These are phyloP conservation scores for Diaporthe vaccinii DNA, from an alignment of 2,329 filamentous ascomycete species.

Conservation along the genomic window DNA sequence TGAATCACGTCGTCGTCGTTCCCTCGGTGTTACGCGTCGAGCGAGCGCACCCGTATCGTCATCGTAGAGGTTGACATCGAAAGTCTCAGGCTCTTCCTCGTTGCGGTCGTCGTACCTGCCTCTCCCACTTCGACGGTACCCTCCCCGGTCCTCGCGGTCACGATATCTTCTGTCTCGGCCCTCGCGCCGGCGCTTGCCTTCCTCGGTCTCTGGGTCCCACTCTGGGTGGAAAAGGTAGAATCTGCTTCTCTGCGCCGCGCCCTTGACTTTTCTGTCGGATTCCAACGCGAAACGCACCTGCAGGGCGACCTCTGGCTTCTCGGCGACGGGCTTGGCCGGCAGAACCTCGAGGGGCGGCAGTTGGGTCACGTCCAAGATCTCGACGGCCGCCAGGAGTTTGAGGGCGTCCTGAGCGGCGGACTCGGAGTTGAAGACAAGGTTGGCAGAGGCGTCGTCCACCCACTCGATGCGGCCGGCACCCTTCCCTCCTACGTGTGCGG, in stretches of 20 bases:
- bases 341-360: conserved; percentile 74
- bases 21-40: conserved; percentile 42
- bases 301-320: conserved; percentile 77
- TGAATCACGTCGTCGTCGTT: conserved; percentile 35
- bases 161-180: conserved; percentile 72
- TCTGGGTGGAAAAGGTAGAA: conserved; percentile 96
- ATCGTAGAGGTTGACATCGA: conserved; percentile 85
- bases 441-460: conserved; percentile 94
- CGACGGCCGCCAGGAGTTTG: conserved; percentile 63
- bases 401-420: conserved; percentile 67
- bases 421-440: conserved; percentile 80
- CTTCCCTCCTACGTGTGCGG: conserved; percentile 72
- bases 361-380: conserved; percentile 66
- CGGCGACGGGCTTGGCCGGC: conserved; percentile 76
- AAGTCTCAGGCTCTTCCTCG: conserved; percentile 63
- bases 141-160: conserved; percentile 53
- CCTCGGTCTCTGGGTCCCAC: conserved; percentile 80
- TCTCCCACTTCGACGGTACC: conserved; percentile 58
- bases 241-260: conserved; percentile 84
- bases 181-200: conserved; percentile 64
- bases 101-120: conserved; percentile 75
- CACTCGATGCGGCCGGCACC: conserved; percentile 81
- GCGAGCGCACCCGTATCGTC: conserved; percentile 67
- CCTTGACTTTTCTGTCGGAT: conserved; percentile 83
- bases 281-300: conserved; percentile 80